Percentiles rank a stretch among this genome's conserved stretches.
Evolutionary conservation across 2,329 filamentous ascomycete species (phyloP).

Genomic region (Bisporella sp.): DNA sequence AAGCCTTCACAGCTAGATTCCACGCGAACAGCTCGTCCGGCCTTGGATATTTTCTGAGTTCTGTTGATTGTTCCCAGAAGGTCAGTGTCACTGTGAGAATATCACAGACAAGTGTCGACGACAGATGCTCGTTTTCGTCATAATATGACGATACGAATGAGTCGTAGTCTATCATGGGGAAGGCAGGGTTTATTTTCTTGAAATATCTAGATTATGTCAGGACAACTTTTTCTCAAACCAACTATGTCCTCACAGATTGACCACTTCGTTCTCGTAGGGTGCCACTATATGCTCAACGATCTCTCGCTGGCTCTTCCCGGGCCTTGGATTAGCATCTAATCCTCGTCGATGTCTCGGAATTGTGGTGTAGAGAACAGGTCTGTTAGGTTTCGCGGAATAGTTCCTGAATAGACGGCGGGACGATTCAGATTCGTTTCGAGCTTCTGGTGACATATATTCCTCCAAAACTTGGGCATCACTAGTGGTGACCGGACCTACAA

Average conservation of each 20-base stretch:
- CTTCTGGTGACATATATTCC: slow-evolving; percentile 43
- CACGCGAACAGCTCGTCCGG: slow-evolving; percentile 55
- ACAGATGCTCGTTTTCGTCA: slow-evolving; percentile 20
- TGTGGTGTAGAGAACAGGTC: slow-evolving; percentile 31
- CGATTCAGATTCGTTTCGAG: slow-evolving; percentile 18
- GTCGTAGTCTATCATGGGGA: slow-evolving; percentile 46
- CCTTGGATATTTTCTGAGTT: slow-evolving; percentile 37
- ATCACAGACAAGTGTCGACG: slow-evolving; percentile 34
- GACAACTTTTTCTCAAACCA: slow-evolving; percentile 3
- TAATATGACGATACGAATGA: slow-evolving; percentile 45
- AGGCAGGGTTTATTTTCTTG: slow-evolving; percentile 49
- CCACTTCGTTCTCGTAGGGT: slow-evolving; percentile 41
- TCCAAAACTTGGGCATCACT: slow-evolving; percentile 54
- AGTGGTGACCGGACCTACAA: slow-evolving; percentile 52
- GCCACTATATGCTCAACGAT: slow-evolving; percentile 53
- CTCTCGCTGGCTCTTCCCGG: slow-evolving; percentile 42
- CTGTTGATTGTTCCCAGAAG: slow-evolving; percentile 46
- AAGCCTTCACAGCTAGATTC: slow-evolving; percentile 53
- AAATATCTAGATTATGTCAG: slow-evolving; percentile 39
- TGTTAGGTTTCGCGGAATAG: slow-evolving; percentile 36
- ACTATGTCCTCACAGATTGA: slow-evolving; percentile 35
- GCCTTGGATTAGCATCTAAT: slow-evolving; percentile 30
- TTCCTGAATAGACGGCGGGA: background rate
- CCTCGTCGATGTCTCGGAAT: slow-evolving; percentile 26
- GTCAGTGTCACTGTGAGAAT: slow-evolving; percentile 51